Evolutionary conservation across 352 stramenopile genomes (phyloP).

Genomic region (Phytophthora sp.): DNA sequence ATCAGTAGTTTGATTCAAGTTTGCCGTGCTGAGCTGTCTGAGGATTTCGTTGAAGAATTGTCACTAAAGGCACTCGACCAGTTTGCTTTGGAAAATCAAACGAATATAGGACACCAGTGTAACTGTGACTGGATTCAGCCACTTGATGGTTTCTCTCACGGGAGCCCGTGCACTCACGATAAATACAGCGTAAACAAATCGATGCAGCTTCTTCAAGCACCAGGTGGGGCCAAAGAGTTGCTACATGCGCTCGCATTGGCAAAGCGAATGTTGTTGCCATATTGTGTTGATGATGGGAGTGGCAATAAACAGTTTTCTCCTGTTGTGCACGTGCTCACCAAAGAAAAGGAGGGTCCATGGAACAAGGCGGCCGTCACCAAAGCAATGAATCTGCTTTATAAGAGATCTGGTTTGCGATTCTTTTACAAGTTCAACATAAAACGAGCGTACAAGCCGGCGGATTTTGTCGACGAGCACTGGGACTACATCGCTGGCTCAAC

Average conservation of each 20-base stretch:
- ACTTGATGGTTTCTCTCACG: neutral
- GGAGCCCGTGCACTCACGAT: neutral
- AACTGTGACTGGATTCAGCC: constrained; percentile 20
- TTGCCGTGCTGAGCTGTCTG: neutral
- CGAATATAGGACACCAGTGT: constrained; percentile 5
- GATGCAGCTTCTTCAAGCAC: neutral
- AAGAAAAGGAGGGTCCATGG: neutral
- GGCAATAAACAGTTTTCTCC: neutral
- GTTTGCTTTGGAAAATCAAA: constrained; percentile 7
- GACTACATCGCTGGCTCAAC: neutral
- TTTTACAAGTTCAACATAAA: constrained; percentile 16
- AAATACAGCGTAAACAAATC: neutral
- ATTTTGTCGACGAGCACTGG: constrained; percentile 3
- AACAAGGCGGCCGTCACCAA: neutral
- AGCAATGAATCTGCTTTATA: constrained; percentile 5
- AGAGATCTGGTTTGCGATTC: constrained; percentile 9
- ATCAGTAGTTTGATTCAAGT: neutral
- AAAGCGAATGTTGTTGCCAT: neutral
- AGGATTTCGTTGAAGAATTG: neutral
- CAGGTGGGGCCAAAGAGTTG: neutral
- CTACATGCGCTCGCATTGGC: constrained; percentile 1
- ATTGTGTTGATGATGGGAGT: neutral
- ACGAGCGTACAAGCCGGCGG: neutral
- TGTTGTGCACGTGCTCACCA: neutral
- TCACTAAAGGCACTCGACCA: neutral